Evolutionary conservation across 179 eudicot species (phyloP), one percentile per base, ranked within the genome.

Genomic region (Silene vulgaris): DNA sequence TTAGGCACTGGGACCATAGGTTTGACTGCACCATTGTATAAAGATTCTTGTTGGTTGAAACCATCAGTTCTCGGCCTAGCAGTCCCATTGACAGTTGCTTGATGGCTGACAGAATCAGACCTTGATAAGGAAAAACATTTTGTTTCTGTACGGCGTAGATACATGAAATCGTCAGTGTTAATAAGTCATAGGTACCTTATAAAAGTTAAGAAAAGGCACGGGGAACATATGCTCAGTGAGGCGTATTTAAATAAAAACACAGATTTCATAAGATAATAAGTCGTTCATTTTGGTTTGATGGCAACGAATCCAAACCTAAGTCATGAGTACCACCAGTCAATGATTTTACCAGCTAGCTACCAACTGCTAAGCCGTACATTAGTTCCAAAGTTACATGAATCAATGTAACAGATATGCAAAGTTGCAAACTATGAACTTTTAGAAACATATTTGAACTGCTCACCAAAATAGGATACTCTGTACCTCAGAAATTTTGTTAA

Each of bases 41-140:
- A 50, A 0, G 84, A 80, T 37, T 80, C 86, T 74, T 75, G 83
- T 65, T 80, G 84, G 69, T 74, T 74, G 56, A 74, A 80, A 69
- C 78, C 66, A 57, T 81, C 89, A 13, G 75, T 68, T 73, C 79
- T 80, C 32, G 73, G 40, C 70, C 61, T 79, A 59, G 80, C 40
- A 45, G 74, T 62, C 48, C 86, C 85, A 76, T 82, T 88, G 79
- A 71, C 19, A 19, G 74, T 40, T 63, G 83, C 85, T 45, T 54
- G 82, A 69, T 73, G 83, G 67, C 73, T 73, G 21, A 74, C 80
- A 5, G 85, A 85, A 45, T 88, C 91, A 0, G 84, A 80, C 80
- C 86, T 84, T 43, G 90, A 91, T 68, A 86, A 71, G 11, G 90
- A 87, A 63, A 90, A 86, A 79, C 82, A 89, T 76, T 89, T 82